These are phyloP conservation scores for Sarocladium brachiariae DNA, from an alignment of 2,329 filamentous ascomycete genomes.

Conservation along the genomic window DNA sequence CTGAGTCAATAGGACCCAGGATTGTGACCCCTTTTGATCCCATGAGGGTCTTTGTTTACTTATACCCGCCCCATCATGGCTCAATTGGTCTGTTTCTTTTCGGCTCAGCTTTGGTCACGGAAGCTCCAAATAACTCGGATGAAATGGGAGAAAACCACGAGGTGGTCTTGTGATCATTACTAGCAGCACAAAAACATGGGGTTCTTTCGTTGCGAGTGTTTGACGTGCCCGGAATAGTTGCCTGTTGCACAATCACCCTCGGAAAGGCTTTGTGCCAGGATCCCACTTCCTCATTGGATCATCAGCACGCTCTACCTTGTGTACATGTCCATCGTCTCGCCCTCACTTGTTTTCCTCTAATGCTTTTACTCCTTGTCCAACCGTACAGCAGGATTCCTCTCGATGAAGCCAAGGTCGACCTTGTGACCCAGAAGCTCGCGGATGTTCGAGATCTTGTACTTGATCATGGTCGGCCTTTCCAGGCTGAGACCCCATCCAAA, in stretches of 20 bases:
- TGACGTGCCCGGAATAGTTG: no score
- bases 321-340: slow-evolving; percentile 3
- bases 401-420: slow-evolving; percentile 88
- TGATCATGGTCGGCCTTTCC: slow-evolving; percentile 97
- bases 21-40: slow-evolving; percentile 1
- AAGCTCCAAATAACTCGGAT: no score
- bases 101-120: no score
- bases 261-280: neutral
- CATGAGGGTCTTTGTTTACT: neutral
- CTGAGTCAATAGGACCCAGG: neutral
- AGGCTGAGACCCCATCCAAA: slow-evolving; percentile 91
- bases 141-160: no score
- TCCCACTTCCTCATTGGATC: slow-evolving; percentile 7
- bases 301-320: slow-evolving; percentile 8
- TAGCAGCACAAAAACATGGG: no score
- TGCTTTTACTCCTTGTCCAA: slow-evolving; percentile 67
- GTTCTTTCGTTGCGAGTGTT: no score
- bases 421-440: slow-evolving; percentile 90
- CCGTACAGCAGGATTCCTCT: slow-evolving; percentile 83
- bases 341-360: slow-evolving; percentile 12
- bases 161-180: no score
- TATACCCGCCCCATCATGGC: no score
- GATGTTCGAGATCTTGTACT: slow-evolving; percentile 85
- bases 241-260: no score
- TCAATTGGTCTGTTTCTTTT: no score